phyloP scores from a whole-genome alignment of 768 basidiomycete species.

The Boletus sp. region DNA sequence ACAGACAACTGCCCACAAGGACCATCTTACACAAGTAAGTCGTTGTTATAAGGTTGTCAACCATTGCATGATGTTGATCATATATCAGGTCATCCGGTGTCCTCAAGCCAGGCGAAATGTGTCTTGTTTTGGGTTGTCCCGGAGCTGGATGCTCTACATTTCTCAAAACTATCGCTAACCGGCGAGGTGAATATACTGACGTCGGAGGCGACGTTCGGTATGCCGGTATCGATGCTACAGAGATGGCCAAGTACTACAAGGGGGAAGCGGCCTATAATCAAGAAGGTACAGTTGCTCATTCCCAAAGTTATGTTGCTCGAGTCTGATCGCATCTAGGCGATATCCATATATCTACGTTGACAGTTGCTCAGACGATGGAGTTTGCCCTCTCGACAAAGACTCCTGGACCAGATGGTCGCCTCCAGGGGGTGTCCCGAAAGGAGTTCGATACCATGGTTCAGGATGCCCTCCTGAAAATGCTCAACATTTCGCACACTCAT shows the following conservation, averaged over 20 bases:
- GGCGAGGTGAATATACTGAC: slow-evolving; percentile 57
- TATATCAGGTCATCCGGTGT: slow-evolving; percentile 57
- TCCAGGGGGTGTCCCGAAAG: slow-evolving; percentile 61
- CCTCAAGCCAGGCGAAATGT: slow-evolving; percentile 81
- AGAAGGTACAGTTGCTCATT: slow-evolving; percentile 46
- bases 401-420: slow-evolving; percentile 67
- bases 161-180: slow-evolving; percentile 79
- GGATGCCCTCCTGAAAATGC: slow-evolving; percentile 66
- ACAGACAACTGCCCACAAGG: slow-evolving; percentile 37
- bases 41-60: neutral
- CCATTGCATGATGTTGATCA: neutral
- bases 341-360: slow-evolving; percentile 77
- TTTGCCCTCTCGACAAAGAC: slow-evolving; percentile 74
- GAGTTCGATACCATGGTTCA: slow-evolving; percentile 56
- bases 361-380: slow-evolving; percentile 71
- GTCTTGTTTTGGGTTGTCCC: slow-evolving; percentile 79
- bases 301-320: neutral
- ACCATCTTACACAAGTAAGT: slow-evolving; percentile 60
- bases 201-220: slow-evolving; percentile 77
- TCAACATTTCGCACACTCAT: slow-evolving; percentile 79
- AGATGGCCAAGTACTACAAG: slow-evolving; percentile 73
- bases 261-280: slow-evolving; percentile 80
- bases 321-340: slow-evolving; percentile 50
- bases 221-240: slow-evolving; percentile 70
- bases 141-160: slow-evolving; percentile 86